Conservation (phyloP, 78 protist genomes). For the Mastigamoeba balamuthi region DNA sequence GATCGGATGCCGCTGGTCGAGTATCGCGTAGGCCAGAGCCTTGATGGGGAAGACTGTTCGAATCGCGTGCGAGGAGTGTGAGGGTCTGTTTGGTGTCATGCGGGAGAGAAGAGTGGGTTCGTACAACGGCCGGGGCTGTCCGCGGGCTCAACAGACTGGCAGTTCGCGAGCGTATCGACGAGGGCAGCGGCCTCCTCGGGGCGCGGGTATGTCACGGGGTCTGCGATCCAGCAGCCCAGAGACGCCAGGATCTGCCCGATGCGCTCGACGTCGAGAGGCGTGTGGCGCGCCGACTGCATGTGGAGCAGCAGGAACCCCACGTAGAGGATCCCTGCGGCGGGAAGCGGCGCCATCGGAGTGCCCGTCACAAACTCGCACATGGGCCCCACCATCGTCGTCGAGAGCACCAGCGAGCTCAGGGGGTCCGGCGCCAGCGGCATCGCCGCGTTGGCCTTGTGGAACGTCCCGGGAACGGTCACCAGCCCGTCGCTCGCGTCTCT, state of each 20-base stretch:
- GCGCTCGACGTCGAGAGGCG: not conserved
- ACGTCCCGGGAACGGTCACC: not conserved
- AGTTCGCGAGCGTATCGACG: not conserved
- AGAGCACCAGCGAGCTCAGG: not conserved
- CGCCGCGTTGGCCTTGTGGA: not conserved
- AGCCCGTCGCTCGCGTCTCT: not conserved
- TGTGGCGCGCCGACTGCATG: not conserved
- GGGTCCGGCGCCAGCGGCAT: conserved; percentile 5
- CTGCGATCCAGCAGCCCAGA: not conserved
- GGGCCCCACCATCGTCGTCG: not conserved
- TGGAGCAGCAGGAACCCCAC: not conserved
- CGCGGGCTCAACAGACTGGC: not conserved
- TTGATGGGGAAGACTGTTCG: too few relatives aligned
- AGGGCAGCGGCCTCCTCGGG: not conserved
- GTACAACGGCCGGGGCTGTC: not conserved
- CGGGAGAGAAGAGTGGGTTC: too few relatives aligned
- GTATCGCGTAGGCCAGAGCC: not conserved
- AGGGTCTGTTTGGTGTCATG: too few relatives aligned
- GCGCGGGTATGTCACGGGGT: not conserved
- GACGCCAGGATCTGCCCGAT: not conserved
- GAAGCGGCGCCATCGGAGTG: conserved; percentile 2
- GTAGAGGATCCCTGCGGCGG: not conserved
- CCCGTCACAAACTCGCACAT: not conserved
- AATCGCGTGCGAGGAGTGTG: too few relatives aligned
- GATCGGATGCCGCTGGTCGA: not conserved